A percentile compares a stretch with the other conserved stretches of the same genome.
phyloP scores from a whole-genome alignment of 768 basidiomycete species.

The Auriscalpium microsporum region DNA sequence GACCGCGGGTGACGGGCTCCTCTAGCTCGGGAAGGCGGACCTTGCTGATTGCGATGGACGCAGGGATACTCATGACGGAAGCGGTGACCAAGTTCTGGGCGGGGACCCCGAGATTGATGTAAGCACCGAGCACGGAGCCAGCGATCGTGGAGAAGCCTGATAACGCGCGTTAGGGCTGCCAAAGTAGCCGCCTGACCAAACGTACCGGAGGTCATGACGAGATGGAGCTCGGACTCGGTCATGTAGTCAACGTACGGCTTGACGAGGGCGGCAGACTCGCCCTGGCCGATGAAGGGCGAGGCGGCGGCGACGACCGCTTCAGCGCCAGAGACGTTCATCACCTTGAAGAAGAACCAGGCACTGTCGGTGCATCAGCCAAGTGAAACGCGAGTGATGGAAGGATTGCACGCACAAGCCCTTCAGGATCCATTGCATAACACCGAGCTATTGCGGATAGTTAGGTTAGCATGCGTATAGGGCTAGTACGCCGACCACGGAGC shows the following conservation, averaged over 20 bases:
- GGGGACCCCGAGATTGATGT: slow-evolving; percentile 72
- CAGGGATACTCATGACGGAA: slow-evolving; percentile 92
- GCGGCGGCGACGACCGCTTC: slow-evolving; percentile 90
- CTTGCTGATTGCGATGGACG: slow-evolving; percentile 88
- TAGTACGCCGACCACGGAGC: neutral
- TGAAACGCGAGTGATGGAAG: neutral
- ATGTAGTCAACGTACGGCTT: slow-evolving; percentile 76
- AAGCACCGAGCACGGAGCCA: slow-evolving; percentile 81
- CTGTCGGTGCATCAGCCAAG: slow-evolving; percentile 25
- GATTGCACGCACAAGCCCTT: slow-evolving; percentile 57
- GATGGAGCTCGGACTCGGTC: slow-evolving; percentile 81
- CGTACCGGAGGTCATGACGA: slow-evolving; percentile 78
- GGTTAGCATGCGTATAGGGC: neutral
- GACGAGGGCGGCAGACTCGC: slow-evolving; percentile 82
- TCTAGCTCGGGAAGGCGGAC: slow-evolving; percentile 78
- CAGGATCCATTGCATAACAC: slow-evolving; percentile 93
- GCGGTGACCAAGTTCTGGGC: slow-evolving; percentile 77
- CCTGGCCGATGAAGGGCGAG: slow-evolving; percentile 91
- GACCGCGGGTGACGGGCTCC: slow-evolving; percentile 79
- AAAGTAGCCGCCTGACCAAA: neutral
- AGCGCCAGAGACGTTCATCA: slow-evolving; percentile 88
- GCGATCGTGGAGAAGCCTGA: slow-evolving; percentile 83
- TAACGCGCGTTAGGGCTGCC: neutral
- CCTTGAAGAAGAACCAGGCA: slow-evolving; percentile 91
- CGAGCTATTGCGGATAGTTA: slow-evolving; percentile 31